Evolutionary conservation across 2,329 filamentous ascomycete species (phyloP).

Genomic region (Thermochaetoides dissita): DNA sequence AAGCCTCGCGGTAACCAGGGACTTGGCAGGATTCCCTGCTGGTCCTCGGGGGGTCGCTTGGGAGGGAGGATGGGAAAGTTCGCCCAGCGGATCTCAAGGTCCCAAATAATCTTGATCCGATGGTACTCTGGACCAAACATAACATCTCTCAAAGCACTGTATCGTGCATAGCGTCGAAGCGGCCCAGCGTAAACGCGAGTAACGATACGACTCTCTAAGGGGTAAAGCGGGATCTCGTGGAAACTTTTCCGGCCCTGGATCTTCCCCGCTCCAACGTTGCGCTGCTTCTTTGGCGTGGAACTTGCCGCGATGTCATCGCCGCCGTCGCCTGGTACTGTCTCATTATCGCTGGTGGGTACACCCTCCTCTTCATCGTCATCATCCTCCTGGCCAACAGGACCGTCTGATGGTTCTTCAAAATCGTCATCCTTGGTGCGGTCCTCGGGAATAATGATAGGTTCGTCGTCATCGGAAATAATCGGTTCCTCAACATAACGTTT

Average conservation of each 20-base stretch:
- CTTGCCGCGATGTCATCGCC: background rate
- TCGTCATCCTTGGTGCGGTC: slow-evolving; percentile 11
- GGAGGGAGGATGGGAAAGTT: slow-evolving; percentile 27
- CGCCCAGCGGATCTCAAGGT: slow-evolving; percentile 28
- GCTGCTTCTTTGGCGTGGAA: slow-evolving; percentile 7
- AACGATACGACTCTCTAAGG: slow-evolving; percentile 17
- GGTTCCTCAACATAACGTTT: slow-evolving; percentile 14
- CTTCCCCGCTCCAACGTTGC: slow-evolving; percentile 14
- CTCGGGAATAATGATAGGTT: slow-evolving; percentile 7
- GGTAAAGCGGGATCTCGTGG: slow-evolving; percentile 23
- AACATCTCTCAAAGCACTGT: slow-evolving; percentile 23
- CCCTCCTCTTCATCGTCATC: slow-evolving; percentile 11
- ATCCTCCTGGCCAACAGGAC: slow-evolving; percentile 4
- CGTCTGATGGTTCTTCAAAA: slow-evolving; percentile 10
- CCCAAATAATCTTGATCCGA: slow-evolving; percentile 23
- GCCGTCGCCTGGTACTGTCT: slow-evolving; percentile 1
- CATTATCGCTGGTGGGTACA: slow-evolving; percentile 7
- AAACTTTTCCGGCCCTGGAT: slow-evolving; percentile 15
- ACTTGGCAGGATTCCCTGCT: slow-evolving; percentile 20
- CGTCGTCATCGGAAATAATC: slow-evolving; percentile 10
- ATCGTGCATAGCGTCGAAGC: slow-evolving; percentile 22
- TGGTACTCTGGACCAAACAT: slow-evolving; percentile 29
- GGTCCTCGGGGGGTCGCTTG: slow-evolving; percentile 15
- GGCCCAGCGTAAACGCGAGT: slow-evolving; percentile 25
- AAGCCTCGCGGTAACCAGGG: slow-evolving; percentile 27